These are phyloP conservation scores for Drechmeria coniospora DNA, from an alignment of 2,329 filamentous ascomycete species.

Conservation along the genomic window DNA sequence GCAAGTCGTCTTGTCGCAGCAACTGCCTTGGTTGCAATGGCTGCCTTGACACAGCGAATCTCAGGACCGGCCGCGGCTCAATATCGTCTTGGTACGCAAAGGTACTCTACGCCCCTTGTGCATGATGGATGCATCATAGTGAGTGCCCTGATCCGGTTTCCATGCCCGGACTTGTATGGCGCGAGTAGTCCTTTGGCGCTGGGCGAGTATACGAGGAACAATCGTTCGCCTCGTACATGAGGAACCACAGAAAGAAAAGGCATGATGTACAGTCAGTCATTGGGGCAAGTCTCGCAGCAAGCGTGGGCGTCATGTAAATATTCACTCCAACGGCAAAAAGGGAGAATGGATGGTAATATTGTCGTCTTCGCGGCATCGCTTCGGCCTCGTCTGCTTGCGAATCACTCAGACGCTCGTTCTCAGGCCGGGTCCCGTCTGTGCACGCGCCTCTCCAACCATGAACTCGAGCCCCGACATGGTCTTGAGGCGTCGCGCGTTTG, in stretches of 20 bases:
- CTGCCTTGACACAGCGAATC: too few relatives aligned
- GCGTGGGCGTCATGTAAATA: slow-evolving; percentile 49
- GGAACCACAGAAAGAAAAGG: not conserved
- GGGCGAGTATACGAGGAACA: too few relatives aligned
- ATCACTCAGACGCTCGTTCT: slow-evolving; percentile 57
- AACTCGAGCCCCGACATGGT: slow-evolving; percentile 54
- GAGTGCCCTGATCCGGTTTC: too few relatives aligned
- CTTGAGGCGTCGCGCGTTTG: slow-evolving; percentile 45
- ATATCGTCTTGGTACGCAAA: too few relatives aligned
- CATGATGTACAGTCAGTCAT: slow-evolving; percentile 37
- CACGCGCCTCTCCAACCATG: slow-evolving; percentile 48
- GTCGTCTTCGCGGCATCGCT: slow-evolving; percentile 38
- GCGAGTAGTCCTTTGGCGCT: too few relatives aligned
- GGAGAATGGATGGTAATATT: slow-evolving; percentile 43
- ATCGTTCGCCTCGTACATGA: not conserved
- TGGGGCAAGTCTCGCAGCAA: slow-evolving; percentile 43
- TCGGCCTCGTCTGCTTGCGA: slow-evolving; percentile 49
- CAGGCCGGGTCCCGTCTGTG: slow-evolving; percentile 45
- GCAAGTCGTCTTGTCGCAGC: too few relatives aligned
- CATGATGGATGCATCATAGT: too few relatives aligned
- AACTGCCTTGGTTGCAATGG: too few relatives aligned
- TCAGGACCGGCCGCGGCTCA: too few relatives aligned
- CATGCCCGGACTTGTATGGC: too few relatives aligned
- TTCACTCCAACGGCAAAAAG: slow-evolving; percentile 51
- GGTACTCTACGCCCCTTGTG: too few relatives aligned